These are phyloP conservation scores for Tolypocladium tundrense DNA, from an alignment of 2,329 filamentous ascomycete species.

Conservation along the genomic window DNA sequence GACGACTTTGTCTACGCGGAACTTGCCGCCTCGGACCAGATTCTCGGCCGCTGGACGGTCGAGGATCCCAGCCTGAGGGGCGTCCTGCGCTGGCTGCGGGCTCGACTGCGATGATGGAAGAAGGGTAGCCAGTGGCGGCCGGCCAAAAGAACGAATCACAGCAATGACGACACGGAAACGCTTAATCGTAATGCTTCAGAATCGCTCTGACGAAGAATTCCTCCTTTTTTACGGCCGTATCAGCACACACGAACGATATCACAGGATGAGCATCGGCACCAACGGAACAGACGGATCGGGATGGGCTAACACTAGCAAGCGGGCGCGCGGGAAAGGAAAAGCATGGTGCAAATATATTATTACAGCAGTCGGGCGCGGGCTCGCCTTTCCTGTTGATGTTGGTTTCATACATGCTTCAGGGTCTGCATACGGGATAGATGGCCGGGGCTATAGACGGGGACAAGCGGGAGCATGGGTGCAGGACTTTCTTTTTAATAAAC, in stretches of 20 bases:
- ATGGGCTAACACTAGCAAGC: too few relatives aligned
- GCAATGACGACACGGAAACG: not conserved
- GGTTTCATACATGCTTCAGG: not conserved
- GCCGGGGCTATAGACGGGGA: not conserved
- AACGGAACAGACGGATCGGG: not conserved
- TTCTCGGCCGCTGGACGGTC: conserved; percentile 49
- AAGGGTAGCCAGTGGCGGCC: not conserved
- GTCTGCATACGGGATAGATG: not conserved
- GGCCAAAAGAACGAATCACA: not conserved
- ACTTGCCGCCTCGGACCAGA: conserved; percentile 40
- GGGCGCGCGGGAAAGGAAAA: not conserved
- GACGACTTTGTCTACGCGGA: conserved; percentile 50
- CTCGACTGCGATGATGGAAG: conserved; percentile 12
- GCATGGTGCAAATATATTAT: not conserved
- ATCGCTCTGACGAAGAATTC: not conserved
- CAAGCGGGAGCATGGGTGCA: not conserved
- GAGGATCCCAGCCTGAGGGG: conserved; percentile 50
- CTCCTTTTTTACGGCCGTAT: not conserved
- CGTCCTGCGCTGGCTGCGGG: conserved; percentile 48
- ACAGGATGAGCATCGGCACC: not conserved
- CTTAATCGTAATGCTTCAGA: not conserved
- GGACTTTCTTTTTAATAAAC: not conserved
- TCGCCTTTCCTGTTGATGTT: not conserved
- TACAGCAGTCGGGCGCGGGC: not conserved
- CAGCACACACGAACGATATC: not conserved